A percentile compares a stretch with the other conserved stretches of the same genome.
These are phyloP conservation scores for Plenodomus lindquistii DNA, from an alignment of 2,329 filamentous ascomycete genomes.

Conservation along the genomic window DNA sequence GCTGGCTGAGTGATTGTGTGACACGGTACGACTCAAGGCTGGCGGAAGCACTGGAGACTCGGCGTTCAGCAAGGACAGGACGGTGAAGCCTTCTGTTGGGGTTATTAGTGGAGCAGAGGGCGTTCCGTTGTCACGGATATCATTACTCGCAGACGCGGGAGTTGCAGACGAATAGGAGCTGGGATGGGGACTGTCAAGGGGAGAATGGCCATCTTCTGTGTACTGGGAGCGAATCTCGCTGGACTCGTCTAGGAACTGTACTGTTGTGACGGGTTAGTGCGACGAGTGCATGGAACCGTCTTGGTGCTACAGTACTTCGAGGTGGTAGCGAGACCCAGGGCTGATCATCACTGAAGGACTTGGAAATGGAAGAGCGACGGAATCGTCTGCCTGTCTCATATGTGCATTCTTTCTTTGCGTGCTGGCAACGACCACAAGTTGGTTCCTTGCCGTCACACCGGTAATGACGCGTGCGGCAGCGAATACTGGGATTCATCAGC, in stretches of 20 bases:
- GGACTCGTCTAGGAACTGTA: slow-evolving; percentile 44
- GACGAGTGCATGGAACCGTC: not conserved
- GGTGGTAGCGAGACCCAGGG: slow-evolving; percentile 43
- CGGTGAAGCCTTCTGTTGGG: slow-evolving; percentile 37
- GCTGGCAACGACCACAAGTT: slow-evolving; percentile 38
- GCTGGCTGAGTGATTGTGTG: slow-evolving; percentile 15
- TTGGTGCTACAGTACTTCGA: slow-evolving; percentile 23
- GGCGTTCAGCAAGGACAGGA: slow-evolving; percentile 39
- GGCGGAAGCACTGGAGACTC: slow-evolving; percentile 33
- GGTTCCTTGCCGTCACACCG: slow-evolving; percentile 43
- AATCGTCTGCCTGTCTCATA: slow-evolving; percentile 43
- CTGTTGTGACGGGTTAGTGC: slow-evolving; percentile 23
- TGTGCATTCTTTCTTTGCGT: slow-evolving; percentile 37
- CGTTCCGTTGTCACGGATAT: slow-evolving; percentile 17
- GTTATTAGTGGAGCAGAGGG: slow-evolving; percentile 22
- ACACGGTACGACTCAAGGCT: slow-evolving; percentile 13
- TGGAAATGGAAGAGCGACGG: slow-evolving; percentile 40
- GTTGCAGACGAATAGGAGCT: slow-evolving; percentile 16
- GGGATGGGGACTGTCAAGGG: slow-evolving; percentile 15
- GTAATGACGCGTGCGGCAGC: slow-evolving; percentile 45
- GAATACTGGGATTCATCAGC: slow-evolving; percentile 35
- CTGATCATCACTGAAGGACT: slow-evolving; percentile 35
- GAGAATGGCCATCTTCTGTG: slow-evolving; percentile 22
- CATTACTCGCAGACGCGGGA: slow-evolving; percentile 12
- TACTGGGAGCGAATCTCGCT: slow-evolving; percentile 39